Conservation (phyloP, 164 flowering plant genomes). For the Vitis labrusca region DNA sequence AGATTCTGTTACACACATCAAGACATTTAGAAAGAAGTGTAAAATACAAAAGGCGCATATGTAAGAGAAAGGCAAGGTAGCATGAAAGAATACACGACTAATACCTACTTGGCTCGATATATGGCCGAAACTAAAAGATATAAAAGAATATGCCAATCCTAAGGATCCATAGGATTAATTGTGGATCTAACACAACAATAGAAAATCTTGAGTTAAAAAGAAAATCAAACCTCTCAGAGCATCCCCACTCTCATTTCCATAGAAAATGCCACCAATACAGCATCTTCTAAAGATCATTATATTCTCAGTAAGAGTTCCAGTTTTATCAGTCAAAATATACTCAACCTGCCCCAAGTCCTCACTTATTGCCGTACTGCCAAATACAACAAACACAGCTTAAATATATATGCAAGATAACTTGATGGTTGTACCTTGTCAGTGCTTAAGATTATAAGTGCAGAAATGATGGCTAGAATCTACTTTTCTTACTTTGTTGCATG, state of each 20-base stretch:
- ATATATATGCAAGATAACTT: slow-evolving; percentile 14
- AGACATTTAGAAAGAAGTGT: too few relatives aligned
- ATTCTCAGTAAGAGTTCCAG: slow-evolving; percentile 97
- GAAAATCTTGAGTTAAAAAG: not conserved
- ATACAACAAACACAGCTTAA: slow-evolving; percentile 25
- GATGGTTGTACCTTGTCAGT: not conserved
- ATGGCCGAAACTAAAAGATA: too few relatives aligned
- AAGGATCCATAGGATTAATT: too few relatives aligned
- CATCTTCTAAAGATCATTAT: slow-evolving; percentile 93
- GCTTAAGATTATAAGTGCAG: too few relatives aligned
- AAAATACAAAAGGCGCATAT: too few relatives aligned
- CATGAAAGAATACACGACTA: too few relatives aligned
- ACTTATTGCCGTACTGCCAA: slow-evolving; percentile 98
- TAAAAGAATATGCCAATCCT: too few relatives aligned
- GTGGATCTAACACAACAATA: too few relatives aligned
- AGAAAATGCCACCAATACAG: slow-evolving; percentile 72
- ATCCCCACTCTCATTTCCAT: slow-evolving; percentile 92
- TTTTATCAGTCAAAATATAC: slow-evolving; percentile 97
- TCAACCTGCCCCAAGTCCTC: slow-evolving; percentile 99
- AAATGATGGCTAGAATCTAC: not conserved
- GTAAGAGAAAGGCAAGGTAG: too few relatives aligned
- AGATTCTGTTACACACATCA: too few relatives aligned
- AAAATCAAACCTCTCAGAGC: slow-evolving; percentile 77
- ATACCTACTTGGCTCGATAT: too few relatives aligned
- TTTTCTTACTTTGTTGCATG: slow-evolving; percentile 88